Evolutionary conservation across 2,329 filamentous ascomycete species (phyloP), one percentile per base, ranked within the genome.

Genomic region (Allantophomopsis cytisporea): DNA sequence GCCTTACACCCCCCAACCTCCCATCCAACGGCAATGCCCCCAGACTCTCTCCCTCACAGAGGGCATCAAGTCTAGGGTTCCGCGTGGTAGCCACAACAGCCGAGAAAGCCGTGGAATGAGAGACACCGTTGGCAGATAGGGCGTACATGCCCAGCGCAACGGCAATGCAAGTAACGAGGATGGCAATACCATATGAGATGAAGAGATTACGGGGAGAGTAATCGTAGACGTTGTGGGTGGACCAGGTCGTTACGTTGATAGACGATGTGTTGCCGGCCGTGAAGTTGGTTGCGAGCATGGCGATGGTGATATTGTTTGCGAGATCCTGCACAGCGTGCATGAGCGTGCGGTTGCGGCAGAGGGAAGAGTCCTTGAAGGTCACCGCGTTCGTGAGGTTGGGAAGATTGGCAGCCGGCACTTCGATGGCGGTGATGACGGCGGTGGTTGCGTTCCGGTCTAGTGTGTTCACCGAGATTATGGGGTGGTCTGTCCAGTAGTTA

Each of bases 251-350:
- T 8, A 39, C 36, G 11, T 28, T 21, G 20, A 38, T 18, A 31
- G 3, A 7, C 11, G 39, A 28, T 3, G 23, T 6, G 23, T 12
- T 12, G 23, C 7, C 11, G 11, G 23, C 23, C 7, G 23, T 28
- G 23, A 28, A 28, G 23, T 40, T 17, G 15, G 15, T 17, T 38
- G 37, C 39, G 13, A 48, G 39, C 40, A 48, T 41, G 35, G 41
- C 43, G n/a, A 52, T 49, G n/a, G 45, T 50, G 21, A 52, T 46
- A 10, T 51, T 51, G 17, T 46, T 44, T 12, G 43, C 39, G 1
- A 51, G 35, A 31, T 50, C 48, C 34, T 50, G 44, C 5, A 51
- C 39, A 4, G 43, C 47, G 14, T 30, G 35, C 3, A 35, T 11
- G 6, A 50, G 31, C 1, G 41, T 47, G 8, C 39, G 13, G 17